Percentiles rank a stretch among this genome's conserved stretches.
phyloP scores from a whole-genome alignment of 1,139 yeast genomes.

The Nakaseomyces delphensis region DNA sequence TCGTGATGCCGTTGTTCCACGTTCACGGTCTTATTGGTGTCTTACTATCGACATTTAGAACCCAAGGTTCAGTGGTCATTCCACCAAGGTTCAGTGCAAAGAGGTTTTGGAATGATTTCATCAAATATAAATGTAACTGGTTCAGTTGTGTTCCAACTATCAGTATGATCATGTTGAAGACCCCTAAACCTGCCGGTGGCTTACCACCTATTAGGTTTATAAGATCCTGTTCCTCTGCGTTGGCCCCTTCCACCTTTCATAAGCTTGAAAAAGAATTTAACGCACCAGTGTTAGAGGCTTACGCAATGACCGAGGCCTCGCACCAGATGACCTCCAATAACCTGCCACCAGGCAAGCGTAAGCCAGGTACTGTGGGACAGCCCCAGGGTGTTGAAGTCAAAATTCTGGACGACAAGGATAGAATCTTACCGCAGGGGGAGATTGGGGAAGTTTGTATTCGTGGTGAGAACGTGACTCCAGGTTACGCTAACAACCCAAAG shows the following conservation, averaged over 20 bases:
- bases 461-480: conserved; percentile 61
- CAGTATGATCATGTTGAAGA: conserved; percentile 51
- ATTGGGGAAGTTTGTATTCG: conserved; percentile 60
- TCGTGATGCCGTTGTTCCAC: conserved; percentile 68
- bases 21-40: conserved; percentile 65
- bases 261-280: conserved; percentile 46
- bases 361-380: conserved; percentile 62
- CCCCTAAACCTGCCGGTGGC: conserved; percentile 38
- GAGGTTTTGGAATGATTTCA: conserved; percentile 50
- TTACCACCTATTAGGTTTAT: conserved; percentile 51
- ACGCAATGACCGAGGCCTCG: conserved; percentile 70
- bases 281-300: conserved; percentile 64
- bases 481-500: conserved; percentile 57
- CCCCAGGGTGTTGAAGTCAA: conserved; percentile 59
- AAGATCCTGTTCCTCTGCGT: conserved; percentile 58
- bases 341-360: conserved; percentile 52
- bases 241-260: conserved; percentile 54
- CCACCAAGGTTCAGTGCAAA: conserved; percentile 52
- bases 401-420: conserved; percentile 43
- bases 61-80: conserved; percentile 52
- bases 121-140: conserved; percentile 47
- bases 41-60: conserved; percentile 46
- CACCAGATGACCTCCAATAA: conserved; percentile 68
- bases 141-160: conserved; percentile 70
- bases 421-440: conserved; percentile 39